Percentiles rank a stretch among this genome's conserved stretches.
These are phyloP conservation scores for Periglandula ipomoeae DNA, from an alignment of 2,329 filamentous ascomycete species.

Conservation along the genomic window DNA sequence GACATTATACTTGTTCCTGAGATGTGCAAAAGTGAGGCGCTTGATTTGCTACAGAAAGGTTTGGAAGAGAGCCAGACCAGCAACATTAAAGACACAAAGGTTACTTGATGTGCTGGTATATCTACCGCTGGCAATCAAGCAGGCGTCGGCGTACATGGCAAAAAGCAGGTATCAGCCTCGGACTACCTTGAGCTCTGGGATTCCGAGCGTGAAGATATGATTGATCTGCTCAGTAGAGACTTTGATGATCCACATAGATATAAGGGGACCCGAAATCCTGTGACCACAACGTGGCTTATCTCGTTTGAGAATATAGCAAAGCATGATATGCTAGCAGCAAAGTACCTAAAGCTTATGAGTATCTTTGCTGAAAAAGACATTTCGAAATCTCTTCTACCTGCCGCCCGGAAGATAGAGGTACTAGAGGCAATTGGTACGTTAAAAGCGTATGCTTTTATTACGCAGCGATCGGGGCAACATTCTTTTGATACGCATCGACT, in stretches of 20 bases:
- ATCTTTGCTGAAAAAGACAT: too few species aligned
- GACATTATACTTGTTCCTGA: slow-evolving; percentile 13
- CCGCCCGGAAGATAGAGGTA: too few species aligned
- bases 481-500: too few species aligned
- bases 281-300: slow-evolving; percentile 25
- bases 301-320: slow-evolving; percentile 22
- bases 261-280: slow-evolving; percentile 15
- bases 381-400: too few species aligned
- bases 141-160: slow-evolving; percentile 27
- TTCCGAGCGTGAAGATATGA: slow-evolving; percentile 13
- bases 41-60: too few species aligned
- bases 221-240: slow-evolving; percentile 18
- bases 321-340: slow-evolving; percentile 15
- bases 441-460: too few species aligned
- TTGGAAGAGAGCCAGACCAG: slow-evolving; percentile 13
- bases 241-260: slow-evolving; percentile 23
- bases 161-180: slow-evolving; percentile 13
- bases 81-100: slow-evolving; percentile 10
- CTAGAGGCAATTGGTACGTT: too few species aligned
- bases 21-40: slow-evolving; percentile 15
- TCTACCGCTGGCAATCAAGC: slow-evolving; percentile 26
- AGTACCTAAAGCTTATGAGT: too few species aligned
- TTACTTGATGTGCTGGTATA: slow-evolving; percentile 21
- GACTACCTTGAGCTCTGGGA: slow-evolving; percentile 18
- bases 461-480: too few species aligned